A percentile compares a stretch with the other conserved stretches of the same genome.
Conservation (phyloP, 305 asterid genomes). For the Ruellia speciosa region DNA sequence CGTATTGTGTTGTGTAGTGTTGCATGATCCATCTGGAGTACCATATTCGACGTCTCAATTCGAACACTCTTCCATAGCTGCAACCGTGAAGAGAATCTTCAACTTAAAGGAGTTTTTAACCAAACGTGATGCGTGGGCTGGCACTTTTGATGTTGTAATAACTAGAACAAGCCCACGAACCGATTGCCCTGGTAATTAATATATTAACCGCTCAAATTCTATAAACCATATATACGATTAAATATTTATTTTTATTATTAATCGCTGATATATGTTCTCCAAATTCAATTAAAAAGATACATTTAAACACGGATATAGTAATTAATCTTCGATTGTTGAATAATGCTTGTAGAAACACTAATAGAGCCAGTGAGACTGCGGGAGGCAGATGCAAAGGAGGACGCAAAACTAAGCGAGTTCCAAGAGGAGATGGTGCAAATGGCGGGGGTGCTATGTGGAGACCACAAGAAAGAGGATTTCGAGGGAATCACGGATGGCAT, state of each 20-base stretch:
- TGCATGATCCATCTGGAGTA: conserved; percentile 53
- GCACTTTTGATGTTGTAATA: conserved; percentile 54
- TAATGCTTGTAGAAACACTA: conserved; percentile 32
- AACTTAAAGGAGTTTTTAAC: conserved; percentile 55
- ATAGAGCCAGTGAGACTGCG: conserved; percentile 39
- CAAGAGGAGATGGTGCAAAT: conserved; percentile 55
- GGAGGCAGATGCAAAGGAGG: conserved; percentile 35
- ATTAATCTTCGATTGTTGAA: background rate
- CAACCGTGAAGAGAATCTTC: conserved; percentile 68
- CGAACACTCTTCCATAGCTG: conserved; percentile 81
- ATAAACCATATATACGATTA: no score
- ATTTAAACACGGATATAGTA: no score
- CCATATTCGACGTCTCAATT: conserved; percentile 71
- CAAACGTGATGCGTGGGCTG: conserved; percentile 80
- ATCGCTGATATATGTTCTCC: no score
- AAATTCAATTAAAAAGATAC: no score
- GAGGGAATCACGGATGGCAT: conserved; percentile 38
- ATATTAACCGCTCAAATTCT: background rate
- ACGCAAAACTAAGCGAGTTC: conserved; percentile 39
- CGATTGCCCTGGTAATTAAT: conserved; percentile 56
- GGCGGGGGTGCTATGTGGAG: conserved; percentile 48
- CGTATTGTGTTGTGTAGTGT: conserved; percentile 33
- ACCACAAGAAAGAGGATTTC: conserved; percentile 29
- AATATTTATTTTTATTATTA: no score
- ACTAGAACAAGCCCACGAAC: conserved; percentile 53